Percentiles rank a stretch among this genome's conserved stretches.
phyloP scores from a whole-genome alignment of 2,329 filamentous ascomycete species.

The Ceratocystis ficicola region DNA sequence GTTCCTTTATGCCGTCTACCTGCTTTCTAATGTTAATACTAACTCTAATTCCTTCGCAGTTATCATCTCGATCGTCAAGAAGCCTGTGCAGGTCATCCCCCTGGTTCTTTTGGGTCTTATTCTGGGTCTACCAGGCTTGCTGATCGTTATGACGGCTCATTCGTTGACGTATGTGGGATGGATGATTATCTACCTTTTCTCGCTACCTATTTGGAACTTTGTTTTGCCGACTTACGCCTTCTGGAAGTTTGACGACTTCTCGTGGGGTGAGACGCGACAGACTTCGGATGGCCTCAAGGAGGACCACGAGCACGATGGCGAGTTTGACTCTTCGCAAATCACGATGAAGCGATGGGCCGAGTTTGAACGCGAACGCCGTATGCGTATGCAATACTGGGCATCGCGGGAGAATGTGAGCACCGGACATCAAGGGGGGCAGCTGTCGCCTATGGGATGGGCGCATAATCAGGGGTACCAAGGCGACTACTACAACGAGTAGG shows the following conservation, averaged over 20 bases:
- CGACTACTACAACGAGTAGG: conserved; percentile 39
- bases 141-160: conserved; percentile 89
- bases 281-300: conserved; percentile 86
- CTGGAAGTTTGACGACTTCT: conserved; percentile 99
- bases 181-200: conserved; percentile 94
- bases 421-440: conserved; percentile 34
- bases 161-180: conserved; percentile 83
- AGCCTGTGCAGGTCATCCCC: conserved; percentile 73
- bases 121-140: conserved; percentile 78
- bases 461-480: conserved; percentile 35
- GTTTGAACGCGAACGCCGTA: conserved; percentile 61
- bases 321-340: conserved; percentile 97
- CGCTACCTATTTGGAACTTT: conserved; percentile 96
- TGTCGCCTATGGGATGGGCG: conserved; percentile 30
- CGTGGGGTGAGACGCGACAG: conserved; percentile 96
- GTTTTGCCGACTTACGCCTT: conserved; percentile 86
- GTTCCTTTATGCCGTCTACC: conserved; percentile 20
- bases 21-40: conserved; percentile 10
- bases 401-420: conserved; percentile 39
- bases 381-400: conserved; percentile 40
- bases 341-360: conserved; percentile 99
- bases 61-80: conserved; percentile 69
- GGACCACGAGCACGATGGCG: conserved; percentile 77
- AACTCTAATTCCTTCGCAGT: conserved; percentile 38
- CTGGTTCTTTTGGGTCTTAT: conserved; percentile 81